A percentile compares a stretch with the other conserved stretches of the same genome.
phyloP scores from a whole-genome alignment of 2,329 filamentous ascomycete species.

The Leptographium flavum region DNA sequence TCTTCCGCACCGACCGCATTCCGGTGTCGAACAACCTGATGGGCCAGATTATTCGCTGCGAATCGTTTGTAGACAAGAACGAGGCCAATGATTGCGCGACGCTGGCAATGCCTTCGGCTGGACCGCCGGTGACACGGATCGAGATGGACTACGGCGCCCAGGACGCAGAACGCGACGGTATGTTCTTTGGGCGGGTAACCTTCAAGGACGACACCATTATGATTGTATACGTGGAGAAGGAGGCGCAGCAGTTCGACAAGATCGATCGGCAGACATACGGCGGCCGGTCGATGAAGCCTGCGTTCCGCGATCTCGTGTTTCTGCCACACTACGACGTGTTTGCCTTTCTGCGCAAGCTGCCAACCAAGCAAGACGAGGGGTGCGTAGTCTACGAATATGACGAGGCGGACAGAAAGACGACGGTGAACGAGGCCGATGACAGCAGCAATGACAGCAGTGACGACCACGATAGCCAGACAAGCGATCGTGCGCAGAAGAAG shows the following conservation, averaged over 20 bases:
- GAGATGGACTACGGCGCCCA: constrained; percentile 5
- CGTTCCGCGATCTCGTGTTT: constrained; percentile 1
- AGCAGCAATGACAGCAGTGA: not conserved
- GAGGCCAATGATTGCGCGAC: constrained; percentile 8
- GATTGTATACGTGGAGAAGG: constrained; percentile 8
- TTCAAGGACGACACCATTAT: constrained; percentile 1
- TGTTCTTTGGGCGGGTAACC: constrained; percentile 8
- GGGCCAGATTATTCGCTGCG: constrained; percentile 3
- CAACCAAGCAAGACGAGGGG: not conserved
- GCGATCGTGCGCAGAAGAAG: not conserved
- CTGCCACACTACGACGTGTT: constrained; percentile 8
- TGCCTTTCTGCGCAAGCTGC: constrained; percentile 2
- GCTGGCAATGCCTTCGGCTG: not conserved
- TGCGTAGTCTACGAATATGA: constrained; percentile 4
- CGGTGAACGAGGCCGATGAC: not conserved
- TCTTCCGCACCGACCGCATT: constrained; percentile 7
- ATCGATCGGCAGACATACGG: constrained; percentile 3
- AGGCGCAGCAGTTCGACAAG: constrained; percentile 7
- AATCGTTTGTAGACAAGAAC: constrained; percentile 7
- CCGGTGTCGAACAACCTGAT: not conserved
- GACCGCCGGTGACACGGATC: not conserved
- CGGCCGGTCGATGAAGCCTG: not conserved
- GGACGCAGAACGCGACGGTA: constrained; percentile 4
- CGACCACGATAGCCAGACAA: no score
- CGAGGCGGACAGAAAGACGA: not conserved